A percentile compares a stretch with the other conserved stretches of the same genome.
Evolutionary conservation across 2,329 filamentous ascomycete genomes (phyloP).

Genomic region (Ceratocystis variospora): DNA sequence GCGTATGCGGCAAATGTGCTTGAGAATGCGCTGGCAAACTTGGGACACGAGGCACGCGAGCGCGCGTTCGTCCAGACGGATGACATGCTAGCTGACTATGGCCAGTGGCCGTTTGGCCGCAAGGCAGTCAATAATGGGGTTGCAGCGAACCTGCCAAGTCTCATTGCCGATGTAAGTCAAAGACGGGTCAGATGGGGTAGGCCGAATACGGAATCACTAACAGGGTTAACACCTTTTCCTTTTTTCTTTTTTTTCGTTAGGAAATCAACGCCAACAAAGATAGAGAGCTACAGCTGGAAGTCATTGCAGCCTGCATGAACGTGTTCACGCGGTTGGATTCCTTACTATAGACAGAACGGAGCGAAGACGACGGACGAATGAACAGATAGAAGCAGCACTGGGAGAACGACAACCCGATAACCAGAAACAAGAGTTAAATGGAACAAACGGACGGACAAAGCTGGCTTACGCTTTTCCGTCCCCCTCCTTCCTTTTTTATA

Average conservation of each 20-base stretch:
- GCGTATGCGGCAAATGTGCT: constrained; percentile 96
- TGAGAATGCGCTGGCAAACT: constrained; percentile 87
- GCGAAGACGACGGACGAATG: background rate
- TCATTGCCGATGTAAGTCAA: constrained; percentile 56
- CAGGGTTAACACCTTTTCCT: background rate
- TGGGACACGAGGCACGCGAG: constrained; percentile 88
- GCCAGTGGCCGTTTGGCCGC: constrained; percentile 90
- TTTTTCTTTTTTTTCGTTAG: constrained; percentile 25
- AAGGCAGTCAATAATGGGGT: constrained; percentile 69
- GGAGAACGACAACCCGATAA: constrained; percentile 4
- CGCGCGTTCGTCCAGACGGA: constrained; percentile 94
- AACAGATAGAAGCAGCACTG: background rate
- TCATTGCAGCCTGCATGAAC: constrained; percentile 88
- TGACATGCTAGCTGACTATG: constrained; percentile 88
- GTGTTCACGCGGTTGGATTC: constrained; percentile 97
- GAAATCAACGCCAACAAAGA: constrained; percentile 80
- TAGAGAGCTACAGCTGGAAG: constrained; percentile 91
- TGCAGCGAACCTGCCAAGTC: constrained; percentile 79
- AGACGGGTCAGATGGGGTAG: background rate
- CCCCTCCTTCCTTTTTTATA: too few relatives aligned
- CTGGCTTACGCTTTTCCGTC: background rate
- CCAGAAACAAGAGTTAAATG: background rate
- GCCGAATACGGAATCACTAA: background rate
- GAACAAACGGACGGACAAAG: background rate
- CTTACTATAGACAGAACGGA: constrained; percentile 48